Base-by-base conservation (phyloP, 805 yeast species). In the Cyberlindnera americana region DNA sequence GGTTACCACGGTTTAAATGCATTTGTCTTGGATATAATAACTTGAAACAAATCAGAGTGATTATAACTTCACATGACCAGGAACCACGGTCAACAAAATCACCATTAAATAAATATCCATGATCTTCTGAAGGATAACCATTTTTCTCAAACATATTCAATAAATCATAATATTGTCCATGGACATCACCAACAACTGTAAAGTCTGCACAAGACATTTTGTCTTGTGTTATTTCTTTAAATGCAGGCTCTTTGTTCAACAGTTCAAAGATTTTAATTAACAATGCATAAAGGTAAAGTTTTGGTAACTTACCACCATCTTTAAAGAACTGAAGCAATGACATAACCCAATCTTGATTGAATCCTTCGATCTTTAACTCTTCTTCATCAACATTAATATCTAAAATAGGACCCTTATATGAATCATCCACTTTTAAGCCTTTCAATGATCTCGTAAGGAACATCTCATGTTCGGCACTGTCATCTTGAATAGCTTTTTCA, bases 41-140 rank as follows among this genome's bases (percentile, higher is more conserved):
- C 64, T 93, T 93, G 61, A 86, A 73, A 11, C 81, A 72, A 60
- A 85, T 89, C 30, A 87, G 71, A 22, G 83, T 68, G 33, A 93
- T 65, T 2, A 96, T 96, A 33, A 93, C 95, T 60, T 93, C 99
- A 57, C 95, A 86, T 4, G 97, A 88, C 98, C 99, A 91, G 14
- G 95, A 85, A 6, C 99, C 99, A 56, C 99, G 74, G 61, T 93
- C 99, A 4, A 93, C 99, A 64, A 93, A 91, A 64, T 93, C 99
- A 31, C 99, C 99, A 56, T 93, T 93, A 69, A 93, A 91, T 34
- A 93, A 64, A 58, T 86, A 93, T 5, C 79, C 72, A 59, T 90
- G 97, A 1, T 51, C 38, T 3, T 66, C 62, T 3, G 71, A 67
- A 0, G 91, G 95, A 51, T 70, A 64, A 13, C 98, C 98, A 56